Evolutionary conservation across 2,329 filamentous ascomycete genomes (phyloP), one percentile per base, ranked within the genome.

Genomic region (Chaetomium sp.): DNA sequence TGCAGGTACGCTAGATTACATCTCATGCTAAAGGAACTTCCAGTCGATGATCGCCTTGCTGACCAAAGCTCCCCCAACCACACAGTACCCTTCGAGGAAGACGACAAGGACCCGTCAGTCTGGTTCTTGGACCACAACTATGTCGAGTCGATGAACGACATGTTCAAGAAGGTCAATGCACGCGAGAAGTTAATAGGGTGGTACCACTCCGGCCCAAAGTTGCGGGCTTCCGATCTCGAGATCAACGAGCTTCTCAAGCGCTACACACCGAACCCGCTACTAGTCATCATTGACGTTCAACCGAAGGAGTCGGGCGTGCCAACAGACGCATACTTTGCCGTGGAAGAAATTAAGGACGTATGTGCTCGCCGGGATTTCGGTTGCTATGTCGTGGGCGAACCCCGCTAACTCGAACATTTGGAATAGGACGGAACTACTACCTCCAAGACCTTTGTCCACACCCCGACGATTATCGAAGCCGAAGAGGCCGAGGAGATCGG

Each of bases 101-200:
- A 99, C 72, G 94, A 96, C 68, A 96, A 95, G 76, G 91, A 99
- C 71, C 92, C 92, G 3, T 95, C 92, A 38, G 94, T 99, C 70
- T 99, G 94, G 94, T 99, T 97, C 72, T 77, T 99, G 62, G 94
- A 99, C 72, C 94, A 99, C 81, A 97, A 97, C 81, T 99, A 96
- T 69, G 89, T 99, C 73, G 94, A 99, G 75, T 89, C 87, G 66
- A 99, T 99, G 94, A 95, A 94, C 76, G 94, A 97, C 74, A 99
- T 99, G 94, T 99, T 99, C 82, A 99, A 99, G 80, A 97, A 97
- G 78, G 91, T 99, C 80, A 99, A 99, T 77, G 94, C 94, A 59
- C 81, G 89, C 62, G 94, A 99, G 78, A 97, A 97, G 84, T 82
- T 99, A 72, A 95, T 99, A 80, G 94, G 94, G 69, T 99, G 94